A percentile compares a stretch with the other conserved stretches of the same genome.
Conservation (phyloP, 208 protist species). For the Porcisia deanei region DNA sequence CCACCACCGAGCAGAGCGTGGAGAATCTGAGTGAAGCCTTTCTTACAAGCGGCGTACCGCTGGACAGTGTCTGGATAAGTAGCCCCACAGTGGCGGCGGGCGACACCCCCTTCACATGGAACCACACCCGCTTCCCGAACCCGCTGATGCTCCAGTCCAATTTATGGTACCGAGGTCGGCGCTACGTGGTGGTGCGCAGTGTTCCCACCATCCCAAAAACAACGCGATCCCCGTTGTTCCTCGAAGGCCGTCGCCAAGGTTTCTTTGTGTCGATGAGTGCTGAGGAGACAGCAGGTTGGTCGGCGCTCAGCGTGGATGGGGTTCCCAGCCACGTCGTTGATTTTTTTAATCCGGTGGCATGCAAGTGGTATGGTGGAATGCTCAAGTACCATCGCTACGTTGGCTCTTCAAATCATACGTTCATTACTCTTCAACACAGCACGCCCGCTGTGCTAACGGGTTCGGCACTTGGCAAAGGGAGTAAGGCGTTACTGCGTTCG, state of each 20-base stretch:
- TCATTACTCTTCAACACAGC: slow-evolving; percentile 98
- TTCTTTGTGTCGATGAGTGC: slow-evolving; percentile 86
- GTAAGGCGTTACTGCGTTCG: not conserved
- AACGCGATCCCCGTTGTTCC: slow-evolving; percentile 64
- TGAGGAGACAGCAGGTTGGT: slow-evolving; percentile 34
- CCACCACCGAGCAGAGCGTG: slow-evolving; percentile 13
- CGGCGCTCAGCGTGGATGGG: slow-evolving; percentile 30
- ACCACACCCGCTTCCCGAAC: slow-evolving; percentile 83
- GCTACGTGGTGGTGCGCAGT: slow-evolving; percentile 95
- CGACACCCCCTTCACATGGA: slow-evolving; percentile 51
- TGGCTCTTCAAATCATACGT: slow-evolving; percentile 91
- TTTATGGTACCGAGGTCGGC: slow-evolving; percentile 69
- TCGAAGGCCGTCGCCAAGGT: slow-evolving; percentile 49
- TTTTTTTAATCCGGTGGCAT: slow-evolving; percentile 81
- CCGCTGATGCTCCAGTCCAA: slow-evolving; percentile 85
- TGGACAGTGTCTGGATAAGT: slow-evolving; percentile 42
- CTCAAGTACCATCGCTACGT: slow-evolving; percentile 89
- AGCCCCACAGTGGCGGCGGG: slow-evolving; percentile 19
- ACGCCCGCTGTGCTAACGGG: slow-evolving; percentile 73
- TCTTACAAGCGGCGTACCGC: slow-evolving; percentile 24
- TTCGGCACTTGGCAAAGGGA: slow-evolving; percentile 23
- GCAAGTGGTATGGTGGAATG: slow-evolving; percentile 88
- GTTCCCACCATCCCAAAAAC: slow-evolving; percentile 96
- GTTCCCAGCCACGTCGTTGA: slow-evolving; percentile 91
- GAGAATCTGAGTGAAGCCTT: slow-evolving; percentile 33